Evolutionary conservation across 1,139 yeast genomes (phyloP).

Genomic region (Hemisphaericaspora lyxosophila): DNA sequence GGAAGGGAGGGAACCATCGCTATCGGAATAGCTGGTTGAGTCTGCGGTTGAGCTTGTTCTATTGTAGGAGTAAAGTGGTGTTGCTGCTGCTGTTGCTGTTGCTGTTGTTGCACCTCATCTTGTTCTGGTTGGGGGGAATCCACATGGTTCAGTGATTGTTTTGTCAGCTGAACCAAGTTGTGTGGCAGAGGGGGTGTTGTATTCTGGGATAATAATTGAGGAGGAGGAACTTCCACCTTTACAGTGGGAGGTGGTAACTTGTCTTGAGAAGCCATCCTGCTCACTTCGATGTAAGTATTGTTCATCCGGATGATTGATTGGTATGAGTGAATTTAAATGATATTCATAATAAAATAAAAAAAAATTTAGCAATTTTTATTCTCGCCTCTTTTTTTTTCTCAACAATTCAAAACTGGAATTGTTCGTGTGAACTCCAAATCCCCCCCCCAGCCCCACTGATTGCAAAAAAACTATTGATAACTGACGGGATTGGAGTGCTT

Average conservation of each 20-base stretch:
- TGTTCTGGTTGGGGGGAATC: not conserved
- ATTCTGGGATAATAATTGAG: not conserved
- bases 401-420: not conserved
- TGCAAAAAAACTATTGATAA: no score
- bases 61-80: no score
- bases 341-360: not conserved
- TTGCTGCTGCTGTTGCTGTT: constrained; percentile 2
- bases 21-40: not conserved
- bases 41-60: no score
- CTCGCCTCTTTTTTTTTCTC: not conserved
- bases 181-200: not conserved
- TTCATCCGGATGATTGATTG: not conserved
- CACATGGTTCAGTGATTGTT: constrained; percentile 1
- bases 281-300: not conserved
- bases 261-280: not conserved
- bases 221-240: not conserved
- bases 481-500: no score
- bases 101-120: not conserved
- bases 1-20: constrained; percentile 5
- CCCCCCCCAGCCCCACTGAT: no score
- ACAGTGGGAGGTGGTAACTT: not conserved
- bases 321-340: not conserved
- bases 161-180: not conserved
- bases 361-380: not conserved
- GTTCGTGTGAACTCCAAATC: not conserved